Base-by-base conservation (phyloP, 352 stramenopile species). In the Peronospora farinosa region DNA sequence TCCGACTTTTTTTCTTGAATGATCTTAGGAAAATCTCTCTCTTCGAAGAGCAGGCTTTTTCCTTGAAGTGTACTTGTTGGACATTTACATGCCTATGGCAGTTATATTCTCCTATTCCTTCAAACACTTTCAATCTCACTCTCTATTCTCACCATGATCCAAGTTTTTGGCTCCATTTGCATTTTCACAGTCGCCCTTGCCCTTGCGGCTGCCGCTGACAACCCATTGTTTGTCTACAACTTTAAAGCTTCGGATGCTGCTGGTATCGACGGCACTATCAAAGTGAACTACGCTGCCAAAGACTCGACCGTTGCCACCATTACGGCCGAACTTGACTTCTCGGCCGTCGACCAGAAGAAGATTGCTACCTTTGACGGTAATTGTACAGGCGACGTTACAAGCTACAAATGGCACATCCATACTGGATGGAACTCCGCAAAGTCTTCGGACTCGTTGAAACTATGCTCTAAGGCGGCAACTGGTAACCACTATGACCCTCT, bases 371-470 rank as follows among this genome's bases (percentile, higher is more conserved):
- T 66, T 15, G 72, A 80, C 32, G 54, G 39, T 31, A 67, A 74
- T 38, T 82, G 69, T 58, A 70, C 65, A 2, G 47, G 36, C n/a
- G 41, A 55, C 25, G 63, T 80, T 2, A 74, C 51, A 40, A 49
- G 43, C 30, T 84, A 60, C 47, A 78, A 81, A 57, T 84, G 70
- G 67, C 72, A 84, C 56, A 71, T 84, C 35, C 69, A 81, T 54
- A 69, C 63, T 27, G 69, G 67, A 37, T 84, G 72, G 72, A 58
- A 15, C 33, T 74, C 58, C 23, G 38, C 47, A 25, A 43, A 50
- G 25, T 49, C 57, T 0, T 82, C 68, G 8, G 63, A 60, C 37
- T 69, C 60, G 19, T 71, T 66, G 40, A 63, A 61, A 7, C 44
- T 76, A 45, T 87, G 75, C 52, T 61, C 57, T 11, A 66, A 72